Percentiles rank a stretch among this genome's conserved stretches.
phyloP scores from a whole-genome alignment of 1,284 basidiomycete species.

The Inonotus hispidus region DNA sequence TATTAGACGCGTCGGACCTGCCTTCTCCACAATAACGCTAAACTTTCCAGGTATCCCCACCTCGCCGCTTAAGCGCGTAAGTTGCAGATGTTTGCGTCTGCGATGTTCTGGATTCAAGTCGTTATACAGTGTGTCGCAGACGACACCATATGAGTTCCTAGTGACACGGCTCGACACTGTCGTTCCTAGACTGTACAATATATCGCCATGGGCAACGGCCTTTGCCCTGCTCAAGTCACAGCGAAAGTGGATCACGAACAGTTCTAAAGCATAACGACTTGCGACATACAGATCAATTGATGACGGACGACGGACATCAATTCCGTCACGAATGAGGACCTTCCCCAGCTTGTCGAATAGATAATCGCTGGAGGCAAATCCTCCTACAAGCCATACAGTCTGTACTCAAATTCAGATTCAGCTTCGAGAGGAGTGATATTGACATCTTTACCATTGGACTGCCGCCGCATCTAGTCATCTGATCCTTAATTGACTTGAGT shows the following conservation, averaged over 20 bases:
- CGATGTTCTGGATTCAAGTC: slow-evolving; percentile 58
- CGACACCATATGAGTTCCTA: slow-evolving; percentile 72
- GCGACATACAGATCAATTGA: slow-evolving; percentile 54
- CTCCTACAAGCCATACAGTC: slow-evolving; percentile 75
- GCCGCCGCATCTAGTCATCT: slow-evolving; percentile 59
- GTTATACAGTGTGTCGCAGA: slow-evolving; percentile 63
- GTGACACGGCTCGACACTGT: slow-evolving; percentile 71
- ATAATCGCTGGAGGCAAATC: slow-evolving; percentile 75
- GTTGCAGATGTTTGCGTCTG: slow-evolving; percentile 30
- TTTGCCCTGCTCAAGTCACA: slow-evolving; percentile 49
- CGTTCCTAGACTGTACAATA: slow-evolving; percentile 76
- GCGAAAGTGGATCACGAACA: background rate
- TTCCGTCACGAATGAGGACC: slow-evolving; percentile 44
- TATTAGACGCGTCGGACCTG: background rate
- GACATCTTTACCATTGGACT: slow-evolving; percentile 43
- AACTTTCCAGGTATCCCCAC: slow-evolving; percentile 71
- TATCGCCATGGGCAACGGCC: slow-evolving; percentile 72
- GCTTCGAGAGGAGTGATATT: no score
- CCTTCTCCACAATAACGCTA: slow-evolving; percentile 41
- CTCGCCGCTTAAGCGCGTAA: slow-evolving; percentile 41
- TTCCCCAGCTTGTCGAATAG: slow-evolving; percentile 67
- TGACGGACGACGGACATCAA: slow-evolving; percentile 66
- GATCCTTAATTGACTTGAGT: slow-evolving; percentile 56
- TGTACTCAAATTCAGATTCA: slow-evolving; percentile 21
- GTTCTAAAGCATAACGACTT: background rate